These are phyloP conservation scores for Leishmania guyanensis DNA, from an alignment of 208 protist species.

Conservation along the genomic window DNA sequence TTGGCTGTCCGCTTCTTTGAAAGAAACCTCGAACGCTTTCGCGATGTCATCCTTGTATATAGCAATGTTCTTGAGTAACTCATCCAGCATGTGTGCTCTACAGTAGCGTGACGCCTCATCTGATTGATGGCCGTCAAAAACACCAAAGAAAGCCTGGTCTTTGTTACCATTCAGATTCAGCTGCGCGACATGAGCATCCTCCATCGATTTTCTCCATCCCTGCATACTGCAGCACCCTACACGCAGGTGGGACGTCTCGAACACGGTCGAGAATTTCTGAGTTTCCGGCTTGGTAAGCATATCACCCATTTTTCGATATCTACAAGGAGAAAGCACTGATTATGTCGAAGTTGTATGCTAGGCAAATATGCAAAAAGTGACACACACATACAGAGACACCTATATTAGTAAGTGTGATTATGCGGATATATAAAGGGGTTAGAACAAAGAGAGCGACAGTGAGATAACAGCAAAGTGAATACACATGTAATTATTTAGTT, in stretches of 20 bases:
- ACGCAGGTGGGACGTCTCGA: constrained; percentile 81
- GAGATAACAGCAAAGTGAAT: neutral
- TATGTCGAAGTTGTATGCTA: constrained; percentile 15
- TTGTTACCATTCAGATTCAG: constrained; percentile 80
- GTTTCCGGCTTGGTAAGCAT: constrained; percentile 89
- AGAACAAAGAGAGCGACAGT: neutral
- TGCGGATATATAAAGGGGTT: neutral
- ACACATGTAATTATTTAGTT: neutral
- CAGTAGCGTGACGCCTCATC: constrained; percentile 82
- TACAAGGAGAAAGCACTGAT: constrained; percentile 12
- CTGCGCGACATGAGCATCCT: constrained; percentile 89
- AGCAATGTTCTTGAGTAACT: constrained; percentile 51
- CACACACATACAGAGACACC: constrained; percentile 6
- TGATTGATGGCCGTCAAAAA: constrained; percentile 92
- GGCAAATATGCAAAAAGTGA: constrained; percentile 11
- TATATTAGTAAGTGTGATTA: neutral
- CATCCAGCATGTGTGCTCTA: constrained; percentile 74
- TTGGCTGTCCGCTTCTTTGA: constrained; percentile 65
- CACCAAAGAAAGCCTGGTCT: constrained; percentile 78
- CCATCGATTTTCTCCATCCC: constrained; percentile 91
- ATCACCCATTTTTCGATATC: constrained; percentile 66
- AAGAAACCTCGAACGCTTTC: constrained; percentile 68
- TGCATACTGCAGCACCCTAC: constrained; percentile 93
- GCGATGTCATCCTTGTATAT: constrained; percentile 28
- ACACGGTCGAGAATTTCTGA: constrained; percentile 90